Conservation (phyloP, 1,284 basidiomycete species). For the Pisolithus thermaeus region DNA sequence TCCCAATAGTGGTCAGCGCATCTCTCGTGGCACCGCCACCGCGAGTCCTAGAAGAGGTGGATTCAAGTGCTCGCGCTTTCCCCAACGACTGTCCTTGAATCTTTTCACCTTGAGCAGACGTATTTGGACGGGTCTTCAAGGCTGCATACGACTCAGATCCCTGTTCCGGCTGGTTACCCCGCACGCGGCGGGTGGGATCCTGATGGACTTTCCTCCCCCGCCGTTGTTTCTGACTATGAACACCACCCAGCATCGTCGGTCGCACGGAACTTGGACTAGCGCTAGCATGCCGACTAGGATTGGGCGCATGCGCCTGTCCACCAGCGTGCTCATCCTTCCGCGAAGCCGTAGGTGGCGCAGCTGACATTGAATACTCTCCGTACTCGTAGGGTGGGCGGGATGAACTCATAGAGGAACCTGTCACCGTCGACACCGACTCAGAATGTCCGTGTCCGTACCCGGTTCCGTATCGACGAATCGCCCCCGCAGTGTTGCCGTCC, state of each 20-base stretch:
- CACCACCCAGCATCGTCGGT: no score
- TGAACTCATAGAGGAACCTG: slow-evolving; percentile 14
- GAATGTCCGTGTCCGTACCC: slow-evolving; percentile 13
- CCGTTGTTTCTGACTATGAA: no score
- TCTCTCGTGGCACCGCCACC: neutral
- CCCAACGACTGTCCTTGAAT: neutral
- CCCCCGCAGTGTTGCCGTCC: neutral
- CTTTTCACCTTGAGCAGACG: neutral
- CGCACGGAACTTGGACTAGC: no score
- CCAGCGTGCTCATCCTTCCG: no score
- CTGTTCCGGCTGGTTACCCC: slow-evolving; percentile 1
- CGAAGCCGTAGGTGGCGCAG: no score
- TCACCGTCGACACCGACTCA: slow-evolving; percentile 23
- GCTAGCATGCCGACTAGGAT: no score
- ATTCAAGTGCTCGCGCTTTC: slow-evolving; percentile 1
- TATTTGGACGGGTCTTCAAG: neutral
- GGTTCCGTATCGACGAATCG: neutral
- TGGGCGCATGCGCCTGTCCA: no score
- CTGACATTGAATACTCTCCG: neutral
- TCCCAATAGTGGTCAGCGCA: slow-evolving; percentile 9
- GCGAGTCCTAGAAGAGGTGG: neutral
- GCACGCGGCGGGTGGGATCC: slow-evolving; percentile 4
- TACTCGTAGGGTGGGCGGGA: neutral
- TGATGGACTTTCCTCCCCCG: neutral
- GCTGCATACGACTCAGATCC: neutral